Conservation (phyloP, 108 stramenopile species). For the Skeletonema menzelii region DNA sequence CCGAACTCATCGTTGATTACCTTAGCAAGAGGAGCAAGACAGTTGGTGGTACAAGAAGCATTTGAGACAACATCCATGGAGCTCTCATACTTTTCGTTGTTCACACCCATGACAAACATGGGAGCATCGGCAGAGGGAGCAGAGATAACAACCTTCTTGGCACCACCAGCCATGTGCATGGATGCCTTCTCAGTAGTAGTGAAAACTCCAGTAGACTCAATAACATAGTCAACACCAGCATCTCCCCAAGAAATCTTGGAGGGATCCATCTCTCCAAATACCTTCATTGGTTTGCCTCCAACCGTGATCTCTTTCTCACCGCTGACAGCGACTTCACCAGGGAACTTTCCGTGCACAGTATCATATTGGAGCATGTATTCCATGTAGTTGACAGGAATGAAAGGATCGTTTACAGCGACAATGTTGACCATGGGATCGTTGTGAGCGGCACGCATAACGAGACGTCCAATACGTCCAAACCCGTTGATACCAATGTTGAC, state of each 20-base stretch:
- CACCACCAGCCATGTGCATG: constrained; percentile 90
- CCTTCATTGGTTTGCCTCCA: constrained; percentile 72
- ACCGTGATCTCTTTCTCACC: constrained; percentile 68
- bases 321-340: constrained; percentile 64
- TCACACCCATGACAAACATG: constrained; percentile 99
- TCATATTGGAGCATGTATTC: constrained; percentile 93
- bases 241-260: constrained; percentile 92
- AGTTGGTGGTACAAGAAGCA: constrained; percentile 99
- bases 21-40: constrained; percentile 98
- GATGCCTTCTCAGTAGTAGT: constrained; percentile 82
- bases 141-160: constrained; percentile 98
- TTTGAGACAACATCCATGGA: constrained; percentile 98
- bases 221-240: constrained; percentile 94
- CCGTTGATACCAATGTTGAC: constrained; percentile 94
- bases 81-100: constrained; percentile 84
- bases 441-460: constrained; percentile 93
- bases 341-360: constrained; percentile 91
- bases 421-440: constrained; percentile 90
- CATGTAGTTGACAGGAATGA: constrained; percentile 86
- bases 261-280: constrained; percentile 91
- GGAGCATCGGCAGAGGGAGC: constrained; percentile 97
- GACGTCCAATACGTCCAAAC: constrained; percentile 89
- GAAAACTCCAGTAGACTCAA: constrained; percentile 98
- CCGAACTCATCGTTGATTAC: constrained; percentile 98
- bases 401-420: constrained; percentile 97